phyloP scores from a whole-genome alignment of 345 rosid genomes.

The Camelina hispida region DNA sequence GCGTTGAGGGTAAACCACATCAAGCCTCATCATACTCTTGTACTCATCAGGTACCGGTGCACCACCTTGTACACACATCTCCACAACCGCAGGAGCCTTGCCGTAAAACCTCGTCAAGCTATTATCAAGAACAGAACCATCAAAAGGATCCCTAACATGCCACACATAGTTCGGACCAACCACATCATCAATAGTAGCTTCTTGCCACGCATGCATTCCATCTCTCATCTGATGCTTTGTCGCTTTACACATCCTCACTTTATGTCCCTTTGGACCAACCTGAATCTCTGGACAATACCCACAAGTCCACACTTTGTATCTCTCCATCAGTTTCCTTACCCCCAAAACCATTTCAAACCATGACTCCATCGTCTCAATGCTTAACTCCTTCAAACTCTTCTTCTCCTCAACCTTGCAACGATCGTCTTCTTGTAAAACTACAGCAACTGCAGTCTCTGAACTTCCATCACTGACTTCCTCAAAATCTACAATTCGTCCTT shows the following conservation, averaged over 20 bases:
- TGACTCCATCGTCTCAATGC: conserved; percentile 57
- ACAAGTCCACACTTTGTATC: conserved; percentile 74
- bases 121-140: conserved; percentile 60
- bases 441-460: conserved; percentile 20
- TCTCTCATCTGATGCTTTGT: conserved; percentile 79
- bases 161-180: conserved; percentile 82
- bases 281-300: conserved; percentile 89
- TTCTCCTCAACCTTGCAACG: conserved; percentile 14
- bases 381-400: conserved; percentile 49
- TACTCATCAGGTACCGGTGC: conserved; percentile 71
- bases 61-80: conserved; percentile 77
- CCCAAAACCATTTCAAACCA: conserved; percentile 82
- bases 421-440: conserved; percentile 22
- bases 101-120: conserved; percentile 78
- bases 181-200: conserved; percentile 76
- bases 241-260: conserved; percentile 84
- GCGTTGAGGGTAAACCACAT: conserved; percentile 75
- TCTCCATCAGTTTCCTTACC: conserved; percentile 62
- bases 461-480: conserved; percentile 47
- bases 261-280: conserved; percentile 93
- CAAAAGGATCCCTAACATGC: conserved; percentile 65
- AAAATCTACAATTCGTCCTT: conserved; percentile 89
- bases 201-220: conserved; percentile 93
- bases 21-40: conserved; percentile 85
- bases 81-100: conserved; percentile 86